Percentiles rank a stretch among this genome's conserved stretches.
Evolutionary conservation across 768 basidiomycete species (phyloP).

Genomic region (Epithele typhae): DNA sequence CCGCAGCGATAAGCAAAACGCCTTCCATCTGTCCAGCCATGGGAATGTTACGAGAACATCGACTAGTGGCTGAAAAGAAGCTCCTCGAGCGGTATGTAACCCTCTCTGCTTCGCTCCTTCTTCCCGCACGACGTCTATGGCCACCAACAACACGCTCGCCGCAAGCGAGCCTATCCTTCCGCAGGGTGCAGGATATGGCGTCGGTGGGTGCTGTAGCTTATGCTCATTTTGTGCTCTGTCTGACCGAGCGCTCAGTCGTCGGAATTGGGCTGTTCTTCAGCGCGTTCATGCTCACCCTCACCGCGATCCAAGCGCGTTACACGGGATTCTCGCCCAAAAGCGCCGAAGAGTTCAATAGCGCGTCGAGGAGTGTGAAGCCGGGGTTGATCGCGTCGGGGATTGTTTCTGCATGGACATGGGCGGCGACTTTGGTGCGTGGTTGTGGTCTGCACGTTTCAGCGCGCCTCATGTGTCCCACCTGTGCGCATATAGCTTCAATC

Average conservation of each 20-base stretch:
- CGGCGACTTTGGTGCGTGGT: slow-evolving; percentile 58
- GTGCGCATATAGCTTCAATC: slow-evolving; percentile 55
- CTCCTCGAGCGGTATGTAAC: no score
- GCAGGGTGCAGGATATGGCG: slow-evolving; percentile 84
- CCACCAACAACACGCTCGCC: no score
- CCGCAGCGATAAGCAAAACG: no score
- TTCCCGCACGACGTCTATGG: no score
- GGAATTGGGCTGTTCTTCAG: slow-evolving; percentile 90
- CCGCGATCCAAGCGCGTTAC: slow-evolving; percentile 79
- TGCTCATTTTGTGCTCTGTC: not conserved
- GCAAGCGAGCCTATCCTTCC: slow-evolving; percentile 46
- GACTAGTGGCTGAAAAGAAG: no score
- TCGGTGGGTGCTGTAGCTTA: slow-evolving; percentile 40
- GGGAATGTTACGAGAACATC: no score
- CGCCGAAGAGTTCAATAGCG: slow-evolving; percentile 81
- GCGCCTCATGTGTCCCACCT: not conserved
- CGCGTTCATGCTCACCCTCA: slow-evolving; percentile 72
- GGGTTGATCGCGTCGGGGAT: slow-evolving; percentile 92
- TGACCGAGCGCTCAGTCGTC: not conserved
- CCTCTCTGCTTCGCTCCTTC: no score
- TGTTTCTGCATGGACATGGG: slow-evolving; percentile 92
- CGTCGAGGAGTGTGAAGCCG: slow-evolving; percentile 81
- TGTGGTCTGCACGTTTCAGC: not conserved
- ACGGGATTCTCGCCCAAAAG: slow-evolving; percentile 75
- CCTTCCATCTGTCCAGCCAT: no score